Evolutionary conservation across 768 basidiomycete genomes (phyloP).

Genomic region (Phaffia tasmanica): DNA sequence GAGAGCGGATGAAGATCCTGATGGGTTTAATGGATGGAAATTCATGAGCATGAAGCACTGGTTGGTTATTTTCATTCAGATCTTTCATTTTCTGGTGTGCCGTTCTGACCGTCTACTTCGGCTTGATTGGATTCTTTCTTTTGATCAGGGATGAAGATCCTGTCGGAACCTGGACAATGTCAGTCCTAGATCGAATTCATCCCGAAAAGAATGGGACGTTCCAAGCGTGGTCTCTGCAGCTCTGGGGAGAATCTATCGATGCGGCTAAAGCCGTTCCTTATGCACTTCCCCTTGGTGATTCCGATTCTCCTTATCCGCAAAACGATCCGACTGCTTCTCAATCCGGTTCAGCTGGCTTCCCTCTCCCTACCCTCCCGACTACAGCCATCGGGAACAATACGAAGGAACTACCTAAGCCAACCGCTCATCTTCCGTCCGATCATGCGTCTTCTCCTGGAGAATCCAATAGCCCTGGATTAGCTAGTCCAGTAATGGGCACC

Average conservation of each 20-base stretch:
- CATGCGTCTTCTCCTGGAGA: slow-evolving; percentile 71
- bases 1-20: slow-evolving; percentile 50
- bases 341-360: slow-evolving; percentile 1
- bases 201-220: slow-evolving; percentile 52
- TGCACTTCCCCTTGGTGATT: slow-evolving; percentile 26
- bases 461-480: slow-evolving; percentile 52
- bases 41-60: slow-evolving; percentile 99
- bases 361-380: slow-evolving; percentile 32
- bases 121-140: slow-evolving; percentile 27
- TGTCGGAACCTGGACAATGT: slow-evolving; percentile 78
- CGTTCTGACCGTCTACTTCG: neutral
- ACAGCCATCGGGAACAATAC: slow-evolving; percentile 38
- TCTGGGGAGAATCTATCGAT: slow-evolving; percentile 84
- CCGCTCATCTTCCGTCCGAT: slow-evolving; percentile 72
- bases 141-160: slow-evolving; percentile 76
- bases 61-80: slow-evolving; percentile 42
- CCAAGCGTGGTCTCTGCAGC: slow-evolving; percentile 79
- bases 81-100: neutral
- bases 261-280: slow-evolving; percentile 54
- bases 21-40: slow-evolving; percentile 87
- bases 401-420: slow-evolving; percentile 70
- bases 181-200: slow-evolving; percentile 67
- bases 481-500: neutral
- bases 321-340: slow-evolving; percentile 33
- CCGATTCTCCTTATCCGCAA: slow-evolving; percentile 14